Percentiles rank a stretch among this genome's conserved stretches.
Conservation (phyloP, 2,329 filamentous ascomycete species). For the Trichoderma lentiforme region DNA sequence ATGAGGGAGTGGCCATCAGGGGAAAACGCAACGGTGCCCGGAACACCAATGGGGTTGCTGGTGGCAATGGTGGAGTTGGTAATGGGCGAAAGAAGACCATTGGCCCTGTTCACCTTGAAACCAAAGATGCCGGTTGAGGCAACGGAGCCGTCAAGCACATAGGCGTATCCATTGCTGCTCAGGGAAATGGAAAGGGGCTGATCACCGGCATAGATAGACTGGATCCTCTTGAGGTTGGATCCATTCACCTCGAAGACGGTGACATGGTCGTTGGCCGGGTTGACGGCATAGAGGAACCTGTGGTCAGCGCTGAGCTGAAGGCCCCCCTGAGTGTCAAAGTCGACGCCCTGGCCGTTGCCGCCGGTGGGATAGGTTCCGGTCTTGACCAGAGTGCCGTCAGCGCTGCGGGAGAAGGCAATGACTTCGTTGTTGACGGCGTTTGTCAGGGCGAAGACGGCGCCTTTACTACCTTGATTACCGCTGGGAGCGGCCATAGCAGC, state of each 20-base stretch:
- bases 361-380: constrained; percentile 20
- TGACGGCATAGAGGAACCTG: constrained; percentile 24
- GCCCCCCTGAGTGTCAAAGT: constrained; percentile 80
- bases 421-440: constrained; percentile 22
- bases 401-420: constrained; percentile 22
- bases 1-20: constrained; percentile 21
- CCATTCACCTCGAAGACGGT: constrained; percentile 22
- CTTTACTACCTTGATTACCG: constrained; percentile 3
- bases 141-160: constrained; percentile 23
- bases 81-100: constrained; percentile 20
- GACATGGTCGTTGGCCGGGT: constrained; percentile 21
- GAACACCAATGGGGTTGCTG: constrained; percentile 24
- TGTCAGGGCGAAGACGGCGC: constrained; percentile 24
- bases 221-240: constrained; percentile 20
- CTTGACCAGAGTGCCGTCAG: constrained; percentile 19
- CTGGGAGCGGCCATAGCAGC: neutral
- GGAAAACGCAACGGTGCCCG: constrained; percentile 22
- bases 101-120: constrained; percentile 19
- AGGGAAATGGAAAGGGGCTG: constrained; percentile 24
- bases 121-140: constrained; percentile 24
- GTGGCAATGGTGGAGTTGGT: constrained; percentile 24
- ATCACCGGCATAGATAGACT: constrained; percentile 24
- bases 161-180: constrained; percentile 23
- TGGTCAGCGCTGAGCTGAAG: constrained; percentile 45
- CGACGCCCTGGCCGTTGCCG: constrained; percentile 55